Percentiles rank a stretch among this genome's conserved stretches.
Conservation (phyloP, 306 rosid genomes). For the Glycine latifolia region DNA sequence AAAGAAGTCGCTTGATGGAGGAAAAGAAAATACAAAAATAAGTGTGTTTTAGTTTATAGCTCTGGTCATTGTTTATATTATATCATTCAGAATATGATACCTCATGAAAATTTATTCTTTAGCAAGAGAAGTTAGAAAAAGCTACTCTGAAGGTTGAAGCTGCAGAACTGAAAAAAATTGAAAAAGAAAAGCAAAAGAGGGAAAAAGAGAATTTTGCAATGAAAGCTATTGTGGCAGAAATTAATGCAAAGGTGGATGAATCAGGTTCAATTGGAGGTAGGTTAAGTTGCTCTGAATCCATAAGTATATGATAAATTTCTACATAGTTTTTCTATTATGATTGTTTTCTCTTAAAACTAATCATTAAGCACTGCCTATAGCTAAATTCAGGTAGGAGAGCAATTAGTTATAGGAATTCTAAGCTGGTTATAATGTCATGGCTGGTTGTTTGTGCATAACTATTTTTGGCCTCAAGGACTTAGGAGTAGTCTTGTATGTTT, state of each 20-base stretch:
- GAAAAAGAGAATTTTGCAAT: constrained; percentile 86
- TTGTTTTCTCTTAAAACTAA: constrained; percentile 39
- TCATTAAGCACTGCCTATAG: not conserved
- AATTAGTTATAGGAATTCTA: no score
- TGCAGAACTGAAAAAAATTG: constrained; percentile 70
- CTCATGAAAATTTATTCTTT: constrained; percentile 38
- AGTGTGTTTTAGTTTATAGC: no score
- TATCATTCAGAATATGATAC: no score
- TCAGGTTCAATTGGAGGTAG: constrained; percentile 89
- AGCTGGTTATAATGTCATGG: no score
- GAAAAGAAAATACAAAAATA: no score
- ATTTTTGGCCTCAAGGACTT: no score
- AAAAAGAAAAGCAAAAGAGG: constrained; percentile 89
- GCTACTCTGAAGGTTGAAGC: constrained; percentile 88
- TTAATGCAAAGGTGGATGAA: constrained; percentile 87
- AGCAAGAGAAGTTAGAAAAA: constrained; percentile 86
- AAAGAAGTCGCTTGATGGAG: no score
- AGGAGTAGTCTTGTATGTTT: no score
- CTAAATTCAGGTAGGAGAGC: no score
- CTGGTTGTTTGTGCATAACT: no score
- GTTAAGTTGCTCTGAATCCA: constrained; percentile 2
- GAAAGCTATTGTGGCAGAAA: constrained; percentile 83
- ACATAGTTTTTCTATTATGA: constrained; percentile 7
- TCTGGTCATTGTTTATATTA: no score
- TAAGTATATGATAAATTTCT: constrained; percentile 28